Evolutionary conservation across 140 eudicot species (phyloP), one percentile per base, ranked within the genome.

Genomic region (Flaveria floridana): DNA sequence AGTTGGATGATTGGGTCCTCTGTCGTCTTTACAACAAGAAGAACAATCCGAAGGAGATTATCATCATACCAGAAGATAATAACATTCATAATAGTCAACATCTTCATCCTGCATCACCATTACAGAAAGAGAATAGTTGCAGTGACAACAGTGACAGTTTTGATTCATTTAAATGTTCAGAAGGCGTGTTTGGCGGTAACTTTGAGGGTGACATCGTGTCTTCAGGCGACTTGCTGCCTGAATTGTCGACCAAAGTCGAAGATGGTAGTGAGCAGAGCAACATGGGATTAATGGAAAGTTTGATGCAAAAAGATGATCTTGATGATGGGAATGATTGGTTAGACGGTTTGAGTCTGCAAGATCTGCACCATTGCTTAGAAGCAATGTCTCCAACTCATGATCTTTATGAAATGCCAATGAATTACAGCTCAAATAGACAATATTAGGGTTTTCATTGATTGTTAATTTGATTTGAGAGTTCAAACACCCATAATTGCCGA

Each of bases 1-100:
- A 83, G 84, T 44, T 83, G 59, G 78, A 83, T 3, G 82, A 79
- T 57, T 83, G 87, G 87, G 87, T 83, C 19, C 7, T 83, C 0
- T 79, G 87, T 61, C 84, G 87, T 65, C 80, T 79, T n/a, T 83
- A 83, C 84, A 82, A 82, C 72, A 83, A 83, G 76, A 83, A 83
- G 79, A 83, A 83, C 59, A 82, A 82, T 2, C 82, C 82, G 0
- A 73, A 77, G 1, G 85, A 82, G 72, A 72, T 7, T 23, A 72
- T 72, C 59, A 26, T 55, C 75, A 34, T 26, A 46, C 41, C 48
- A 16, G 64, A 76, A 47, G 74, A 64, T 7, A 23, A 16, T 7
- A 62, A 63, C 48, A 28, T 9, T 51, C 47, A 34, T 34, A 30
- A 8, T 2, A 6, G 7, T 42, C 48, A 48, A 6, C 72, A 4